Evolutionary conservation across 2,329 filamentous ascomycete species (phyloP).

Genomic region (Pseudogymnoascus sp.): DNA sequence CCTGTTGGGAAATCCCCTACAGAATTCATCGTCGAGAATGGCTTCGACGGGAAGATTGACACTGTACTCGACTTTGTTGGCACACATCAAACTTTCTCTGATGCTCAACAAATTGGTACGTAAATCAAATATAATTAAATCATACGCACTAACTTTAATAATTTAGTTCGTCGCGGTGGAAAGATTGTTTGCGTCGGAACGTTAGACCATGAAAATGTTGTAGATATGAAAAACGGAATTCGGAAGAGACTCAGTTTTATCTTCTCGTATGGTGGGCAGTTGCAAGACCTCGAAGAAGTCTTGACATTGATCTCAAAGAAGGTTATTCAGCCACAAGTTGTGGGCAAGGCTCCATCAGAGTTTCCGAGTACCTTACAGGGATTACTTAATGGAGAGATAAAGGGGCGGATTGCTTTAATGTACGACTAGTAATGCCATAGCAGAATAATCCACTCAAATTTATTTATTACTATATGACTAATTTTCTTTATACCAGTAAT

Average conservation of each 20-base stretch:
- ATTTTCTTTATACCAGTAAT: not conserved
- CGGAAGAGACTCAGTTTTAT: conserved; percentile 36
- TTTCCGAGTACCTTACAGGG: conserved; percentile 31
- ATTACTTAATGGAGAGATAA: conserved; percentile 31
- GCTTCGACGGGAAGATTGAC: conserved; percentile 23
- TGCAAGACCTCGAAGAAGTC: conserved; percentile 33
- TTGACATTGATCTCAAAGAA: conserved; percentile 31
- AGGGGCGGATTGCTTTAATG: conserved; percentile 14
- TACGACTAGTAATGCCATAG: not conserved
- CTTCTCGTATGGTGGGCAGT: conserved; percentile 38
- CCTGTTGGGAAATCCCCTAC: conserved; percentile 25
- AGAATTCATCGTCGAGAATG: conserved; percentile 26
- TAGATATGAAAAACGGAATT: conserved; percentile 39
- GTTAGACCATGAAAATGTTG: conserved; percentile 32
- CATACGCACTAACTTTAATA: not conserved
- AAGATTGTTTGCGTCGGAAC: conserved; percentile 36
- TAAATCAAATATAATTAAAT: not conserved
- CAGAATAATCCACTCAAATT: not conserved
- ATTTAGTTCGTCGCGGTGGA: conserved; percentile 31
- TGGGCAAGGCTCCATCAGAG: conserved; percentile 27
- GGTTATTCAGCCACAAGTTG: conserved; percentile 31
- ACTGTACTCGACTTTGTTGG: conserved; percentile 31
- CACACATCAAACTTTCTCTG: conserved; percentile 32
- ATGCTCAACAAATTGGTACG: conserved; percentile 31
- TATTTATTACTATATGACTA: not conserved